phyloP scores from a whole-genome alignment of 2,329 filamentous ascomycete genomes.

The Scolecobasidium constrictum region DNA sequence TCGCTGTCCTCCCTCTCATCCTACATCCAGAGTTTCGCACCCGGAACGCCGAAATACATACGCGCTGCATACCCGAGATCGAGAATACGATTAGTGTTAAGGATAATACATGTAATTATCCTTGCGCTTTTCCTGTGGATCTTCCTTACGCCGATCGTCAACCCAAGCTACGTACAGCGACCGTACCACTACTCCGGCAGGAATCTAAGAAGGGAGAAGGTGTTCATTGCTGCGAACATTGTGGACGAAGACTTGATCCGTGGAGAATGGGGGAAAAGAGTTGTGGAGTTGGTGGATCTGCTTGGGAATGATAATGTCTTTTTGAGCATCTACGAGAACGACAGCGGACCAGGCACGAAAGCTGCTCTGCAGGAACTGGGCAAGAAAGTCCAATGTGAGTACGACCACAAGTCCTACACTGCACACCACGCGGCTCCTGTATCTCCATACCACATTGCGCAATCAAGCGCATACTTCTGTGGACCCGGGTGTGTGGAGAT shows the following conservation, averaged over 20 bases:
- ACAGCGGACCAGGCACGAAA: conserved; percentile 43
- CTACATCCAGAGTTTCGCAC: not conserved
- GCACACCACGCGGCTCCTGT: no score
- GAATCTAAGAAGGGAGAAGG: conserved; percentile 40
- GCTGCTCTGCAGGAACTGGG: conserved; percentile 39
- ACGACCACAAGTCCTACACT: no score
- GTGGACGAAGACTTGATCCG: conserved; percentile 47
- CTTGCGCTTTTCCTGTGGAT: conserved; percentile 10
- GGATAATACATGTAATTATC: not conserved
- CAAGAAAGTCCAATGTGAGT: conserved; percentile 29
- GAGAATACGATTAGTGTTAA: not conserved
- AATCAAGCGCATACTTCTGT: no score
- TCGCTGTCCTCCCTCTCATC: not conserved
- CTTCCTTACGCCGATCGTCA: conserved; percentile 28
- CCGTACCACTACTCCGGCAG: conserved; percentile 32
- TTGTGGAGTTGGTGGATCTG: conserved; percentile 45
- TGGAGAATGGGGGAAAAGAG: conserved; percentile 45
- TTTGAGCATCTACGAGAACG: conserved; percentile 55
- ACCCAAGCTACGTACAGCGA: conserved; percentile 33
- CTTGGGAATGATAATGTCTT: conserved; percentile 50
- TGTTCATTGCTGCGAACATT: conserved; percentile 54
- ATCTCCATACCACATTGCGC: no score
- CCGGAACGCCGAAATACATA: not conserved
- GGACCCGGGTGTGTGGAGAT: no score
- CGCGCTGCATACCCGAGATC: not conserved